Percentiles rank a stretch among this genome's conserved stretches.
Evolutionary conservation across 192 early-diverging fungal genomes (phyloP).

Genomic region (Kickxella alabastrina): DNA sequence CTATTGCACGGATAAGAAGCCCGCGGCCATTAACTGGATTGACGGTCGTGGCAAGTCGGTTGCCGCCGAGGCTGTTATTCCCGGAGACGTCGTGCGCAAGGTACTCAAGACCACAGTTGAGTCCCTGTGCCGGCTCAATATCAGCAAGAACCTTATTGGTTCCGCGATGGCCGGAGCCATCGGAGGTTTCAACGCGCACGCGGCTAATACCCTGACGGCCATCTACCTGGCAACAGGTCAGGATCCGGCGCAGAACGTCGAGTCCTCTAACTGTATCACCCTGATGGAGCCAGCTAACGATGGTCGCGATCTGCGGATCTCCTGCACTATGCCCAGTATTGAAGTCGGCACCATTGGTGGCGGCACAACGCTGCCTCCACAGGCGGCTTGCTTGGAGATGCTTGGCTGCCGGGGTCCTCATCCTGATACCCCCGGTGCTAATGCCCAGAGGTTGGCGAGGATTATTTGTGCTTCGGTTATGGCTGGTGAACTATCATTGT

Average conservation of each 20-base stretch:
- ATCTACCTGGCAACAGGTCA: constrained; percentile 89
- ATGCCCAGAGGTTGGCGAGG: constrained; percentile 80
- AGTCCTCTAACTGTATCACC: constrained; percentile 89
- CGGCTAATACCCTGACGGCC: constrained; percentile 89
- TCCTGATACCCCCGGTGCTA: constrained; percentile 69
- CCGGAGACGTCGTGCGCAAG: constrained; percentile 68
- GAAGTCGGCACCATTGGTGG: constrained; percentile 94
- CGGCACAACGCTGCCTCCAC: constrained; percentile 78
- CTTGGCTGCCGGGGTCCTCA: constrained; percentile 83
- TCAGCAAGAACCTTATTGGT: constrained; percentile 87
- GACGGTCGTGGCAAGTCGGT: constrained; percentile 94
- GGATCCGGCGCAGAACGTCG: constrained; percentile 95
- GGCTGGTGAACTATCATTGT: constrained; percentile 88
- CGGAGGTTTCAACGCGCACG: constrained; percentile 93
- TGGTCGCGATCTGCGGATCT: constrained; percentile 77
- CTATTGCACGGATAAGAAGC: constrained; percentile 97
- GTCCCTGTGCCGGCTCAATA: constrained; percentile 75
- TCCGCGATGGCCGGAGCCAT: constrained; percentile 90
- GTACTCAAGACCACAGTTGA: constrained; percentile 85
- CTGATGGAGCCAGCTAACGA: constrained; percentile 84
- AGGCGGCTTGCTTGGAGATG: constrained; percentile 84
- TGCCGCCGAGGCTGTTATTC: constrained; percentile 79
- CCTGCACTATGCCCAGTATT: constrained; percentile 89
- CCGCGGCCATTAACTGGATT: constrained; percentile 96
- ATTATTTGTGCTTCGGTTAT: constrained; percentile 86